These are phyloP conservation scores for Marchantia paleacea DNA, from an alignment of 225 moss, liverwort and hornwort genomes.

Conservation along the genomic window DNA sequence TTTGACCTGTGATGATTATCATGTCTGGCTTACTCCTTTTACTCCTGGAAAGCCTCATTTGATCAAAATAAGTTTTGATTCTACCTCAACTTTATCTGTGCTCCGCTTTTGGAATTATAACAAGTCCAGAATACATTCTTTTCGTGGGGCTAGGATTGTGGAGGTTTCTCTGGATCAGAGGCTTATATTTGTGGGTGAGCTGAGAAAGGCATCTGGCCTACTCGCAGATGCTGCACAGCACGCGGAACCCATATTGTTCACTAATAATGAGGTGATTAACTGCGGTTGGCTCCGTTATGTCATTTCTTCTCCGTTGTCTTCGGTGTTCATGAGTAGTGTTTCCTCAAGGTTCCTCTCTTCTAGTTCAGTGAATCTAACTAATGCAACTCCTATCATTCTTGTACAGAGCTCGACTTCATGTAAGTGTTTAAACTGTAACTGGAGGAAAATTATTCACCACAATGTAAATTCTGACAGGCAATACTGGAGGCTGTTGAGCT, in stretches of 20 bases:
- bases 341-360: too few relatives aligned
- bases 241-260: constrained; percentile 50
- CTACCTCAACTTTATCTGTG: constrained; percentile 28
- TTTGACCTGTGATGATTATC: constrained; percentile 55
- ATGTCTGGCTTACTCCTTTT: constrained; percentile 51
- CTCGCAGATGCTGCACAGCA: constrained; percentile 46
- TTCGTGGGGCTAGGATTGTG: constrained; percentile 44
- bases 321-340: too few relatives aligned
- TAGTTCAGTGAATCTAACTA: too few relatives aligned
- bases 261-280: constrained; percentile 40
- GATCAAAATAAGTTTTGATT: constrained; percentile 36
- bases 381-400: not conserved
- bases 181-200: constrained; percentile 39
- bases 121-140: constrained; percentile 53
- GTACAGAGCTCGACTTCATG: not conserved
- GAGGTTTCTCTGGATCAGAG: constrained; percentile 41
- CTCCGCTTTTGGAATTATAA: constrained; percentile 54
- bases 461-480: constrained; percentile 23
- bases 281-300: not conserved
- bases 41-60: constrained; percentile 40
- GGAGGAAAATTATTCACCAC: not conserved
- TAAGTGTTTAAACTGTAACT: not conserved
- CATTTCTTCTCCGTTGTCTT: not conserved
- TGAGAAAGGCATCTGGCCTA: constrained; percentile 46
- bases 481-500: constrained; percentile 38